Evolutionary conservation across 1,284 basidiomycete genomes (phyloP).

Genomic region (Puccinia triticina): DNA sequence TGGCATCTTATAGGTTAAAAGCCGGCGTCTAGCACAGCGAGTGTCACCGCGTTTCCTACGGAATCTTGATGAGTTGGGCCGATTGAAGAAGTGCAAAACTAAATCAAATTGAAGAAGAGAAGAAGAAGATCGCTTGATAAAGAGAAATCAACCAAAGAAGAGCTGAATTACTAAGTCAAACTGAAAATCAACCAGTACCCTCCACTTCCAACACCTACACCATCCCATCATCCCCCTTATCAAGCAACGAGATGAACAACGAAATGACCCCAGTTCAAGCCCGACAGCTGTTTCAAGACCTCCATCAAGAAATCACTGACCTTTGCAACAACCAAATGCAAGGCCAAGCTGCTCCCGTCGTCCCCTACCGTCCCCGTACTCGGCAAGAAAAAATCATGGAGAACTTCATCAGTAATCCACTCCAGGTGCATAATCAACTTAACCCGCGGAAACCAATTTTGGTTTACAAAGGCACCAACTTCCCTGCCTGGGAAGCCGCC

Average conservation of each 20-base stretch:
- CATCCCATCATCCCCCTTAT: background rate
- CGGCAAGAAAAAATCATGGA: background rate
- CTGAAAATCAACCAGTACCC: background rate
- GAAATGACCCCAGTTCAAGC: background rate
- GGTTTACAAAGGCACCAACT: background rate
- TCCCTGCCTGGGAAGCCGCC: background rate
- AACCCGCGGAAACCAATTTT: constrained; percentile 1
- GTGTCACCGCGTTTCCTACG: too few relatives aligned
- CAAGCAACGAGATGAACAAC: background rate
- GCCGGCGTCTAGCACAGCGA: too few relatives aligned
- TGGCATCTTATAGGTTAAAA: too few relatives aligned
- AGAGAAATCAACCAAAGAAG: background rate
- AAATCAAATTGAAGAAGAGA: background rate
- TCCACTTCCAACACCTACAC: background rate
- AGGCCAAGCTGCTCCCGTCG: background rate
- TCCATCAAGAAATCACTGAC: background rate
- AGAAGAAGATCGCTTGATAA: background rate
- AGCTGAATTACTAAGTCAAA: background rate
- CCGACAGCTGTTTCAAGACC: background rate
- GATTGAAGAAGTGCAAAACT: background rate
- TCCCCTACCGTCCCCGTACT: background rate
- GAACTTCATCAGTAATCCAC: background rate
- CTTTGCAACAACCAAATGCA: background rate
- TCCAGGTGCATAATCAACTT: background rate
- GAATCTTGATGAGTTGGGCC: background rate